Conservation (phyloP, 148 eudicot species). For the Rhododendron ovatum region DNA sequence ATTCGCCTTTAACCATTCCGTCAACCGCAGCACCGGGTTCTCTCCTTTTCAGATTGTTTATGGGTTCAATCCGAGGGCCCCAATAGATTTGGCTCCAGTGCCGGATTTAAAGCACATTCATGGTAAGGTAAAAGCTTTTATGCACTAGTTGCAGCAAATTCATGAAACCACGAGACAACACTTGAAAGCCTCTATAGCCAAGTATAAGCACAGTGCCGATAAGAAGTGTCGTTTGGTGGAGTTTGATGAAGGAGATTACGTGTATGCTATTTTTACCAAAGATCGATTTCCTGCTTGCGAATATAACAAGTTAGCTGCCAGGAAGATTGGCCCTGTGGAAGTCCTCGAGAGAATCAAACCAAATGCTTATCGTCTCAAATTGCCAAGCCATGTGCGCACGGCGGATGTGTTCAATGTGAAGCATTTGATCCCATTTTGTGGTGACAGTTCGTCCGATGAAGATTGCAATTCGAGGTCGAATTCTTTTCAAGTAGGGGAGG, state of each 20-base stretch:
- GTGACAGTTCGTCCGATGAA: neutral
- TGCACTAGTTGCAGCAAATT: neutral
- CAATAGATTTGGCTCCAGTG: neutral
- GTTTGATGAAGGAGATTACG: neutral
- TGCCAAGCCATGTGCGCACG: neutral
- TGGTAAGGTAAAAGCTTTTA: neutral
- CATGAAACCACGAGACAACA: neutral
- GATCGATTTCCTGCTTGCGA: neutral
- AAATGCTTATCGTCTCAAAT: neutral
- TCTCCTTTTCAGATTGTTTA: too few species aligned
- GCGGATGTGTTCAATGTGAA: neutral
- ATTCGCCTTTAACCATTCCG: too few species aligned
- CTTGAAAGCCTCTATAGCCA: neutral
- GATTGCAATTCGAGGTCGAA: neutral
- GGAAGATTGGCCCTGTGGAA: neutral
- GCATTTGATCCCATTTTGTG: neutral
- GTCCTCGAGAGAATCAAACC: neutral
- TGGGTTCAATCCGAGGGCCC: neutral
- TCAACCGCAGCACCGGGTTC: too few species aligned
- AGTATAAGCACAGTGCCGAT: neutral
- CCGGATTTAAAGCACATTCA: neutral
- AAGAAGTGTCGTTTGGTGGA: neutral
- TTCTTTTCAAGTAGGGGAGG: neutral
- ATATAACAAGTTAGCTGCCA: neutral
- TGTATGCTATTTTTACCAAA: neutral